Evolutionary conservation across 345 rosid species (phyloP), one percentile per base, ranked within the genome.

Genomic region (Brassica incana): DNA sequence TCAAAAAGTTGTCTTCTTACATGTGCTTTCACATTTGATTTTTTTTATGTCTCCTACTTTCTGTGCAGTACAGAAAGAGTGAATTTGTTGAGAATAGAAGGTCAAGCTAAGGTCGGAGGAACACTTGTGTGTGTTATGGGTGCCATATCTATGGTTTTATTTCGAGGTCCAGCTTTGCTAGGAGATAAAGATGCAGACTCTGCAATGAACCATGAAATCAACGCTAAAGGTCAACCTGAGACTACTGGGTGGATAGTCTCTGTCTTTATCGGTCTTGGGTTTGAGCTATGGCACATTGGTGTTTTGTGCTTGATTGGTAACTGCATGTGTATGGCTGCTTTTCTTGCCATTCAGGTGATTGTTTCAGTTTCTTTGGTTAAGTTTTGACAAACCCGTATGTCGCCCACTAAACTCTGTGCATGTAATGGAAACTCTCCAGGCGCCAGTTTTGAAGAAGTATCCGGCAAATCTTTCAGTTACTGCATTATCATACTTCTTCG

Each of bases 241-340:
- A 91, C 92, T 52, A 63, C 84, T 45, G 93, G 93, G 40, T 93
- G 95, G 99, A 74, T 93, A 75, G 65, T 91, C 82, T 74, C 90
- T 75, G 80, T 82, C 78, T 85, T 91, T 72, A 64, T 87, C 5
- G 85, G 82, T 67, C 69, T 89, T 74, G 96, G 96, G 38, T 77
- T 95, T 61, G 96, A 90, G 58, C 82, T 76, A 50, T 90, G 93
- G 92, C 94, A 95, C 82, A 83, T 95, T 35, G 99, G 99, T 72
- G 98, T 93, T 80, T 81, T 93, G 70, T 95, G 99, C 84, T 85
- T 95, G 80, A 84, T 95, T 14, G 99, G 99, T 58, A 95, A 95
- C 87, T 95, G 99, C 78, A 87, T 93, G 85, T 89, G 99, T 88
- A 93, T 95, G 98, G 98, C 99, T 73, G 86, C 93, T 59, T 95